Evolutionary conservation across 2,329 filamentous ascomycete species (phyloP).

Genomic region (Chrysoporthe austroafricana): DNA sequence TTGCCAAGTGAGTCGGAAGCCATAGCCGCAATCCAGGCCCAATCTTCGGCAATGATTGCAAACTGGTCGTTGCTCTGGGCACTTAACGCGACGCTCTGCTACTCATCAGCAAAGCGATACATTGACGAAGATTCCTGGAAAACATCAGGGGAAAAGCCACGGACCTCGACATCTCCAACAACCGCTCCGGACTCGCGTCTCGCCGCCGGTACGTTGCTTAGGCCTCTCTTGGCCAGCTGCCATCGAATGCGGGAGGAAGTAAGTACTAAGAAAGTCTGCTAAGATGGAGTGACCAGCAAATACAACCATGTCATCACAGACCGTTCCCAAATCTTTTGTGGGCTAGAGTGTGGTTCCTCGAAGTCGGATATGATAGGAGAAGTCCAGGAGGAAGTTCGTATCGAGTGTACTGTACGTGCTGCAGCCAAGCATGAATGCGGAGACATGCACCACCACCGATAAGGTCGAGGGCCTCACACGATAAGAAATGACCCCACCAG

Average conservation of each 20-base stretch:
- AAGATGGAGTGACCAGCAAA: neutral
- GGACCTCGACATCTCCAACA: slow-evolving; percentile 23
- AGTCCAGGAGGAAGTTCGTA: neutral
- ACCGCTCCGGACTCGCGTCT: slow-evolving; percentile 19
- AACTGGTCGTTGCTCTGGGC: slow-evolving; percentile 14
- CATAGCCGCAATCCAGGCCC: slow-evolving; percentile 14
- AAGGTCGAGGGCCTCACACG: neutral
- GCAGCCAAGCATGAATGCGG: neutral
- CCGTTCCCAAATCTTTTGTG: neutral
- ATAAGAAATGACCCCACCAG: neutral
- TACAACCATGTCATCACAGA: slow-evolving; percentile 1
- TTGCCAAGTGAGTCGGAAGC: slow-evolving; percentile 17
- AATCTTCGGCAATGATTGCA: slow-evolving; percentile 11
- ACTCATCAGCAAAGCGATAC: neutral
- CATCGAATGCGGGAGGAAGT: neutral
- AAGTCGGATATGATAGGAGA: neutral
- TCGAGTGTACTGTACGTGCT: neutral
- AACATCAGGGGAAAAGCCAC: neutral
- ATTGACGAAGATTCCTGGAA: neutral
- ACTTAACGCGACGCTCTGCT: slow-evolving; percentile 21
- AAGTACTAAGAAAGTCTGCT: neutral
- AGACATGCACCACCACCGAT: neutral
- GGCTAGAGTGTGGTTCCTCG: neutral
- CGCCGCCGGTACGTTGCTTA: neutral
- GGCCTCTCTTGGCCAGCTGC: neutral